Percentiles rank a stretch among this genome's conserved stretches.
These are phyloP conservation scores for Suaeda aralocaspica DNA, from an alignment of 148 eudicot species.

Conservation along the genomic window DNA sequence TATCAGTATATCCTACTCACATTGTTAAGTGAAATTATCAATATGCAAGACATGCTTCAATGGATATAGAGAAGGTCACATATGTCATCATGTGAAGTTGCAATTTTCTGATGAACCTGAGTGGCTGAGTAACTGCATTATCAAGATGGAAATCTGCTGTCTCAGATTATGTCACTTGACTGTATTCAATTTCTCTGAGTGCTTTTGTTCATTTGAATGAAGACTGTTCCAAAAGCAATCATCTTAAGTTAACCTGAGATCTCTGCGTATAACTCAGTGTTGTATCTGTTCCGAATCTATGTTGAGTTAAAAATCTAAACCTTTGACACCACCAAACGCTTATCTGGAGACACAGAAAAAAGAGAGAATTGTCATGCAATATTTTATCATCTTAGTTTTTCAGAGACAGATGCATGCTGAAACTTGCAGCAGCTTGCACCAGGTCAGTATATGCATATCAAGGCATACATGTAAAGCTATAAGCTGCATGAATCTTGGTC, in stretches of 20 bases:
- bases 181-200: constrained; percentile 37
- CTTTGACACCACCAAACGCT: background rate
- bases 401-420: constrained; percentile 62
- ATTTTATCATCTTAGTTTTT: constrained; percentile 29
- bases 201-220: constrained; percentile 52
- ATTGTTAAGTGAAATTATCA: background rate
- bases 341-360: background rate
- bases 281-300: constrained; percentile 12
- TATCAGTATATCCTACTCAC: background rate
- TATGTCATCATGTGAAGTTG: constrained; percentile 57
- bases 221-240: constrained; percentile 53
- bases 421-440: constrained; percentile 65
- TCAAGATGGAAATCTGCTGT: constrained; percentile 60
- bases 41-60: background rate
- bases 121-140: no score
- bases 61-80: constrained; percentile 13
- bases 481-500: background rate
- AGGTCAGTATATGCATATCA: constrained; percentile 35
- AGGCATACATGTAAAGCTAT: background rate
- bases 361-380: background rate
- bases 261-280: constrained; percentile 47
- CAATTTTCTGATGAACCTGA: constrained; percentile 55
- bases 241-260: constrained; percentile 54
- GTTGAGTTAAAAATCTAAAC: background rate
- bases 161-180: constrained; percentile 46